phyloP scores from a whole-genome alignment of 169 alveolate genomes.

The Cryptosporidium parvum region DNA sequence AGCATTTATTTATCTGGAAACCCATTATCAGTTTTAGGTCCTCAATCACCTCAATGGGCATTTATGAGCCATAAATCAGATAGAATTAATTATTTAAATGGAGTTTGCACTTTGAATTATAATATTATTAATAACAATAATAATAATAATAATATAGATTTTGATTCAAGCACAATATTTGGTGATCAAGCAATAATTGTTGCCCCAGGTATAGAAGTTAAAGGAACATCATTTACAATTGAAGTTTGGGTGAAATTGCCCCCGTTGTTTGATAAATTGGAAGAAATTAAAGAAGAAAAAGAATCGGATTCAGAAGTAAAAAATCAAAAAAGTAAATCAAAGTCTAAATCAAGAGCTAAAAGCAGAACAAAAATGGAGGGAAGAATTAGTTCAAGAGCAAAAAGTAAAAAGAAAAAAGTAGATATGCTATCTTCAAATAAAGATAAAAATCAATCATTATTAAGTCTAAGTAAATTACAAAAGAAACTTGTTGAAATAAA shows the following conservation, averaged over 20 bases:
- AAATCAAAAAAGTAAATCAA: slow-evolving; percentile 20
- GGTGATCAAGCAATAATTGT: slow-evolving; percentile 61
- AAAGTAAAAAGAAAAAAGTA: slow-evolving; percentile 5
- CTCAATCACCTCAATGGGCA: slow-evolving; percentile 76
- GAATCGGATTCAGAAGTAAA: slow-evolving; percentile 32
- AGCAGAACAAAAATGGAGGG: slow-evolving; percentile 32
- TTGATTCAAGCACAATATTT: neutral
- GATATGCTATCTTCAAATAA: slow-evolving; percentile 11
- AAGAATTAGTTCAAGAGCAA: slow-evolving; percentile 1
- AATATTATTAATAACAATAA: neutral
- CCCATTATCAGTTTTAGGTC: slow-evolving; percentile 69
- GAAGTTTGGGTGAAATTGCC: slow-evolving; percentile 75
- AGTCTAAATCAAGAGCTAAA: slow-evolving; percentile 12
- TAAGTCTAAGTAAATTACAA: slow-evolving; percentile 32
- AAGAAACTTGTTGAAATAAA: slow-evolving; percentile 46
- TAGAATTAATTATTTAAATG: slow-evolving; percentile 63
- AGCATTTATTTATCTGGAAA: slow-evolving; percentile 68
- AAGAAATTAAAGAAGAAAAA: slow-evolving; percentile 3
- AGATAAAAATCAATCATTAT: neutral
- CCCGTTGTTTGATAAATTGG: slow-evolving; percentile 8
- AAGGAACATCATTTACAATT: slow-evolving; percentile 59
- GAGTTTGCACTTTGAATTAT: slow-evolving; percentile 43
- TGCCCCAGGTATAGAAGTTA: slow-evolving; percentile 57
- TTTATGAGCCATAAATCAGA: slow-evolving; percentile 74
- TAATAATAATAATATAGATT: slow-evolving; percentile 16